Conservation (phyloP, 2,329 filamentous ascomycete genomes). For the Metarhizium robertsii region DNA sequence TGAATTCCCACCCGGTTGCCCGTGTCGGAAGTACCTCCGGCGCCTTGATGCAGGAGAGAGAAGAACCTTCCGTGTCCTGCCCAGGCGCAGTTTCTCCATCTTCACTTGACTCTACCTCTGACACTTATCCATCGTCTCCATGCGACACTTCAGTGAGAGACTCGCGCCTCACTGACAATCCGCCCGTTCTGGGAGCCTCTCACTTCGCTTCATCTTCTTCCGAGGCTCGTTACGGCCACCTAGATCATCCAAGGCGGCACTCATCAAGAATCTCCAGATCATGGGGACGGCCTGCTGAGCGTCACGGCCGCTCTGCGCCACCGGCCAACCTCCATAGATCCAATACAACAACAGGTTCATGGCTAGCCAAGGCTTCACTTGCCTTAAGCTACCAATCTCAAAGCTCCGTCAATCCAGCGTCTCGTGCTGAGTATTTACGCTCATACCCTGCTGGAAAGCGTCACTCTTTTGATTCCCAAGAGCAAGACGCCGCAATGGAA, state of each 20-base stretch:
- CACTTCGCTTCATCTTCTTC: constrained; percentile 1
- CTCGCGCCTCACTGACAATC: neutral
- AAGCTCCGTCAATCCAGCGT: neutral
- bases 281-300: constrained; percentile 11
- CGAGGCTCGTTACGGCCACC: constrained; percentile 2
- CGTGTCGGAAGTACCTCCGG: constrained; percentile 9
- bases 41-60: constrained; percentile 23
- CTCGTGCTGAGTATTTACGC: constrained; percentile 5
- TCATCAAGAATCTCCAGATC: constrained; percentile 2
- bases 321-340: neutral
- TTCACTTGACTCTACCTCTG: constrained; percentile 2
- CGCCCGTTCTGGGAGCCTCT: neutral
- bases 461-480: constrained; percentile 11
- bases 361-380: neutral
- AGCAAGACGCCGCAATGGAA: constrained; percentile 20
- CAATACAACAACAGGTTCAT: neutral
- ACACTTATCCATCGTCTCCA: constrained; percentile 8
- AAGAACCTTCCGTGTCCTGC: constrained; percentile 1
- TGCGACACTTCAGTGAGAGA: neutral
- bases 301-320: constrained; percentile 8
- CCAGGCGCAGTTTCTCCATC: neutral
- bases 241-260: constrained; percentile 7
- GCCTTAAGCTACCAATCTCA: neutral
- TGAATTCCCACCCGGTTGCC: neutral
- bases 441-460: constrained; percentile 16